Evolutionary conservation across 495 filamentous ascomycete genomes (phyloP).

Genomic region (Mytilinidion resinicola): DNA sequence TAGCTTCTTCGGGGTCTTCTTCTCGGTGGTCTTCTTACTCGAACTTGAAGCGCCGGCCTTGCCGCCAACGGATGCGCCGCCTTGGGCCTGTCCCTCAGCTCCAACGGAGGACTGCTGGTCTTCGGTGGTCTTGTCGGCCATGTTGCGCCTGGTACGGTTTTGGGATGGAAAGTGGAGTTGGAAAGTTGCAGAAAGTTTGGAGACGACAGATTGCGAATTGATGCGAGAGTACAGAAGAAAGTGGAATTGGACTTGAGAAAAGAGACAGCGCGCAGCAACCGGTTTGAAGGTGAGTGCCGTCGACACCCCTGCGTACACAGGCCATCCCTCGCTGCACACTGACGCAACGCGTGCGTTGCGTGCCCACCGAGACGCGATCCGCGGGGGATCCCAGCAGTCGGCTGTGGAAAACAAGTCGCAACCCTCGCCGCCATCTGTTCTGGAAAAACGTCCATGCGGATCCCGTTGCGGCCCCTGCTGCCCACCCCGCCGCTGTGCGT

Average conservation of each 20-base stretch:
- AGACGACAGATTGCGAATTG: background rate
- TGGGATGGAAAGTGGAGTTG: background rate
- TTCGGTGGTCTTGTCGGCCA: constrained; percentile 30
- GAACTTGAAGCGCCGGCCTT: constrained; percentile 27
- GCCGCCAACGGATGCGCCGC: constrained; percentile 27
- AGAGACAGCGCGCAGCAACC: constrained; percentile 20
- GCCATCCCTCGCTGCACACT: constrained; percentile 10
- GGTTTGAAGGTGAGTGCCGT: constrained; percentile 24
- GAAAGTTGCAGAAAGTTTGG: background rate
- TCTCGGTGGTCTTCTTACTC: constrained; percentile 32
- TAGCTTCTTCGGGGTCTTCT: constrained; percentile 39
- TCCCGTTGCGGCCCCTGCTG: constrained; percentile 1
- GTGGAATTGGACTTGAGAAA: constrained; percentile 18
- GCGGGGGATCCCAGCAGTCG: background rate
- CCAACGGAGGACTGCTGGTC: constrained; percentile 33
- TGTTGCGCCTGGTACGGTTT: constrained; percentile 5
- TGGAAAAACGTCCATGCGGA: background rate
- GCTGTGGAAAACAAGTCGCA: constrained; percentile 19
- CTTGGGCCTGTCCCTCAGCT: constrained; percentile 35
- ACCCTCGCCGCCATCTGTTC: constrained; percentile 11
- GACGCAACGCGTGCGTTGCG: constrained; percentile 17
- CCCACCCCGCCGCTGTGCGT: background rate
- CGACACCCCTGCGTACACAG: background rate
- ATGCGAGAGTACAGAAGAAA: constrained; percentile 4
- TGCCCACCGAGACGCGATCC: constrained; percentile 5